Conservation (phyloP, 1,284 basidiomycete genomes). For the Tetrapyrgos nigripes region DNA sequence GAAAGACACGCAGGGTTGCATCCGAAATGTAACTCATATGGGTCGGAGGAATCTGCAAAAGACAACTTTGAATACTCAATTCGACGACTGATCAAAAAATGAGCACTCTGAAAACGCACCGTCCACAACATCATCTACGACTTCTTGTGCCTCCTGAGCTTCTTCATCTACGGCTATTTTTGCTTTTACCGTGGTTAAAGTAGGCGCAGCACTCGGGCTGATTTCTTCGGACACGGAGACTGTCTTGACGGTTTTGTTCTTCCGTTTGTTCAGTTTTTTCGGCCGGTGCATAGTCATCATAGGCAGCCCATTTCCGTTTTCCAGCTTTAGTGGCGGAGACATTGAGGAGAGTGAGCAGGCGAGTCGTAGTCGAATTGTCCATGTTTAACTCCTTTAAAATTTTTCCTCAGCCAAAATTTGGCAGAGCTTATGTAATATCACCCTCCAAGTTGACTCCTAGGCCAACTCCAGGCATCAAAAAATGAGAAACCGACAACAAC, state of each 20-base stretch:
- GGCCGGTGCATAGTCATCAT: constrained; percentile 49
- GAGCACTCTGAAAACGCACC: constrained; percentile 29
- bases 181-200: constrained; percentile 14
- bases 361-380: constrained; percentile 72
- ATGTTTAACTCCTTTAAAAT: constrained; percentile 1
- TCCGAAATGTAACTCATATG: constrained; percentile 75
- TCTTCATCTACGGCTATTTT: constrained; percentile 28
- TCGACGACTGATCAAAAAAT: not conserved
- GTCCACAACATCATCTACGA: constrained; percentile 17
- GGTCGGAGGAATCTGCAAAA: constrained; percentile 38
- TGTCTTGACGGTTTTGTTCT: constrained; percentile 37
- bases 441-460: too few relatives aligned
- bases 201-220: constrained; percentile 1
- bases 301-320: constrained; percentile 61
- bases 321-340: constrained; percentile 80
- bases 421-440: too few relatives aligned
- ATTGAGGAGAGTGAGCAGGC: constrained; percentile 92
- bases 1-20: constrained; percentile 53
- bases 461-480: too few relatives aligned
- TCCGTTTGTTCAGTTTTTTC: constrained; percentile 75
- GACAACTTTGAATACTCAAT: not conserved
- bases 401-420: too few relatives aligned
- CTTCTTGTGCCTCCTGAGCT: constrained; percentile 23
- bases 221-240: constrained; percentile 18
- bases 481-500: too few relatives aligned